phyloP scores from a whole-genome alignment of 164 flowering plant species.

The Piper betle region DNA sequence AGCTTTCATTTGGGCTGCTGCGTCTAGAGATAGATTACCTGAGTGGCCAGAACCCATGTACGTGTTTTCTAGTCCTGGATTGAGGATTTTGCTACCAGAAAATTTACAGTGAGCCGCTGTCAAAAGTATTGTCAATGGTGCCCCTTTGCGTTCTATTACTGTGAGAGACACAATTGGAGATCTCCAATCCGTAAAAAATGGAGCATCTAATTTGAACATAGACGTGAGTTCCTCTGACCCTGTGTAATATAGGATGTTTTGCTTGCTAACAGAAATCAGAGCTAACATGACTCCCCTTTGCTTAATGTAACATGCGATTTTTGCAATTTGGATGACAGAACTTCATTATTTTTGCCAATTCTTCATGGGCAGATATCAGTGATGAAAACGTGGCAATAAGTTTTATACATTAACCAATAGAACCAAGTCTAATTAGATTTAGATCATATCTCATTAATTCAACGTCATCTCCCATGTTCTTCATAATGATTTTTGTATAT shows the following conservation, averaged over 20 bases:
- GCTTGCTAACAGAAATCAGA: not conserved
- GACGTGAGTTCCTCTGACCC: conserved; percentile 13
- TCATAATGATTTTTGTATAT: conserved; percentile 2
- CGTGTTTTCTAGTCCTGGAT: conserved; percentile 70
- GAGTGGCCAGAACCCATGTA: conserved; percentile 99
- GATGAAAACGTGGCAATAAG: too few relatives aligned
- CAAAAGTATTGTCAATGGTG: conserved; percentile 70
- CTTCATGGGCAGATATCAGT: too few relatives aligned
- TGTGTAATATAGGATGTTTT: conserved; percentile 11
- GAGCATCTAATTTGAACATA: conserved; percentile 10
- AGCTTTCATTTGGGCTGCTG: conserved; percentile 96
- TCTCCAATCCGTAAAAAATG: conserved; percentile 74
- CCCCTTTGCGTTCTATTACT: conserved; percentile 57
- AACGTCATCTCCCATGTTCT: not conserved
- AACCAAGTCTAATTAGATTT: too few relatives aligned
- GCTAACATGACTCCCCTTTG: not conserved
- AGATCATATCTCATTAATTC: not conserved
- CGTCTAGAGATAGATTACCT: conserved; percentile 73
- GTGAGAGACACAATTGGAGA: conserved; percentile 90
- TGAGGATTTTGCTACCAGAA: conserved; percentile 47
- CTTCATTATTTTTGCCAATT: too few relatives aligned
- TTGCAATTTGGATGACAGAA: not conserved
- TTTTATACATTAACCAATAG: too few relatives aligned
- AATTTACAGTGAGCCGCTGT: conserved; percentile 66
- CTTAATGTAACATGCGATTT: not conserved